These are phyloP conservation scores for Citrus inodora DNA, from an alignment of 345 rosid species.

Conservation along the genomic window DNA sequence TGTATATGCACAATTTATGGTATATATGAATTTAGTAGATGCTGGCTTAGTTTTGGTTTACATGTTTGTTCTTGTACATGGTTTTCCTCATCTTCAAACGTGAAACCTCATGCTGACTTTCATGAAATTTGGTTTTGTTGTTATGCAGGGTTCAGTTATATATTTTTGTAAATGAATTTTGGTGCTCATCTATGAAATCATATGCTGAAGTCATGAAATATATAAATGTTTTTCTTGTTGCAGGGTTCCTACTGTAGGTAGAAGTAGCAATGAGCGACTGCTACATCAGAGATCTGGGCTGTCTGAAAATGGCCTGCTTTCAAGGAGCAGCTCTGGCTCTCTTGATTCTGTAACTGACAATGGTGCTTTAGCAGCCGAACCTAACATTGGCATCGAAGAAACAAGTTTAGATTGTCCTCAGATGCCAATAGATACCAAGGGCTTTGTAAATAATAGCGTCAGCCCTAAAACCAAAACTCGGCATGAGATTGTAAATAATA, in stretches of 20 bases:
- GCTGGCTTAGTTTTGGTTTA: neutral
- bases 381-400: conserved; percentile 28
- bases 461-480: conserved; percentile 23
- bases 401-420: conserved; percentile 30
- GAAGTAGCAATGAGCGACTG: conserved; percentile 27
- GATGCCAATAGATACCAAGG: conserved; percentile 35
- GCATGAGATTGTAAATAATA: conserved; percentile 56
- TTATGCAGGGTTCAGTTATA: conserved; percentile 16
- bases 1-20: neutral
- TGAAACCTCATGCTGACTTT: neutral
- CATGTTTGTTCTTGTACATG: neutral
- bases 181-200: neutral
- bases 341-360: conserved; percentile 31
- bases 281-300: conserved; percentile 34
- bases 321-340: conserved; percentile 35
- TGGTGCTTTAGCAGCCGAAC: conserved; percentile 24
- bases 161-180: neutral
- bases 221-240: neutral
- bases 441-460: conserved; percentile 42
- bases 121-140: neutral
- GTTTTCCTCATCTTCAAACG: neutral
- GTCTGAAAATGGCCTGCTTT: conserved; percentile 34
- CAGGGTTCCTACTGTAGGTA: conserved; percentile 36
- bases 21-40: neutral
- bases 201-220: neutral